phyloP scores from a whole-genome alignment of 345 rosid genomes.

The Litchi chinensis region DNA sequence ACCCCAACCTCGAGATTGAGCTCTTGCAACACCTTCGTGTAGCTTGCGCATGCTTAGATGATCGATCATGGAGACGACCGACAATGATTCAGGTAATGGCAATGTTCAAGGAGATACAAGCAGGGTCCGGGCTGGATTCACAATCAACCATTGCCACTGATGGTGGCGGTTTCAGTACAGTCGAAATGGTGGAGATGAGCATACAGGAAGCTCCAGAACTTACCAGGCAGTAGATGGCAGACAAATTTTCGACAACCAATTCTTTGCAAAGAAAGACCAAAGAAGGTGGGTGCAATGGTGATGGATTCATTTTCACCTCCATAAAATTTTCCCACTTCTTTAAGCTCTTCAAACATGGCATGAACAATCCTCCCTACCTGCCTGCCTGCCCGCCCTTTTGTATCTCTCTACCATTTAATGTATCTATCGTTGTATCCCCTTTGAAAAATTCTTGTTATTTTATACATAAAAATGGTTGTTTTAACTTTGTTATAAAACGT shows the following conservation, averaged over 20 bases:
- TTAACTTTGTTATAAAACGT: slow-evolving; percentile 36
- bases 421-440: slow-evolving; percentile 38
- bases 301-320: slow-evolving; percentile 24
- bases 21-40: slow-evolving; percentile 70
- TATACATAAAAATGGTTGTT: slow-evolving; percentile 39
- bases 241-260: slow-evolving; percentile 30
- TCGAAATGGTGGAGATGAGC: slow-evolving; percentile 78
- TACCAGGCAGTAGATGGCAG: slow-evolving; percentile 36
- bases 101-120: slow-evolving; percentile 74
- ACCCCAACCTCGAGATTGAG: slow-evolving; percentile 70
- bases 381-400: slow-evolving; percentile 16
- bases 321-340: slow-evolving; percentile 36
- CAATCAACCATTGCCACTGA: slow-evolving; percentile 70
- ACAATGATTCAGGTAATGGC: slow-evolving; percentile 84
- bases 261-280: slow-evolving; percentile 23
- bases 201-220: slow-evolving; percentile 75
- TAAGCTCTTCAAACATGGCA: slow-evolving; percentile 22
- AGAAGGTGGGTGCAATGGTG: slow-evolving; percentile 25
- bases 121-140: slow-evolving; percentile 76
- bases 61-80: slow-evolving; percentile 68
- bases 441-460: slow-evolving; percentile 38
- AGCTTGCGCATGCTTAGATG: slow-evolving; percentile 86
- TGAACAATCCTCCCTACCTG: neutral
- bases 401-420: slow-evolving; percentile 45
- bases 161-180: slow-evolving; percentile 60